Evolutionary conservation across 2,329 filamentous ascomycete genomes (phyloP).

Genomic region (Paramyrothecium roridum): DNA sequence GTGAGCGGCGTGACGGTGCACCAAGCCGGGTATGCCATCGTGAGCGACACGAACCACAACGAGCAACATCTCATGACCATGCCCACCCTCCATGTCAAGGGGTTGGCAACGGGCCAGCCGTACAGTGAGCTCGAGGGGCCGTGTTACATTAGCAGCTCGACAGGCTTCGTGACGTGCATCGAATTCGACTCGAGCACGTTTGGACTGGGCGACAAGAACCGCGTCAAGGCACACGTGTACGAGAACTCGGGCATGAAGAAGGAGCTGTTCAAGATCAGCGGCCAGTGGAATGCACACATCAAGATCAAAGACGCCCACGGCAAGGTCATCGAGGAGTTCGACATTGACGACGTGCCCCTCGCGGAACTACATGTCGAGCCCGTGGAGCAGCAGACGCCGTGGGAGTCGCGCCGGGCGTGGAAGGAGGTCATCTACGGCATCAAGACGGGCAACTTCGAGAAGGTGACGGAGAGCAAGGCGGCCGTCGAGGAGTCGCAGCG

Average conservation of each 20-base stretch:
- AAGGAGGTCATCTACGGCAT: slow-evolving; percentile 71
- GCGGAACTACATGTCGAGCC: slow-evolving; percentile 7
- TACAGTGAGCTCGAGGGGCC: slow-evolving; percentile 6
- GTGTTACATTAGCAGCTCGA: slow-evolving; percentile 5
- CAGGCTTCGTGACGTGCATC: slow-evolving; percentile 3
- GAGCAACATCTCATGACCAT: slow-evolving; percentile 6
- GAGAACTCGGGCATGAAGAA: not conserved
- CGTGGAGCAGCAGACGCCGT: slow-evolving; percentile 69
- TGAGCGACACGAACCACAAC: not conserved
- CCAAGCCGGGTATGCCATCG: slow-evolving; percentile 3
- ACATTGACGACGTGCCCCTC: slow-evolving; percentile 37
- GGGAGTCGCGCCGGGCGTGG: slow-evolving; percentile 82
- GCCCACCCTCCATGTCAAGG: slow-evolving; percentile 3
- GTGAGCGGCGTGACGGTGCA: slow-evolving; percentile 1
- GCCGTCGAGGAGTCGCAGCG: slow-evolving; percentile 82
- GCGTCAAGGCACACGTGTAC: not conserved
- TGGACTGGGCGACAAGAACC: slow-evolving; percentile 2
- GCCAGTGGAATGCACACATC: slow-evolving; percentile 5
- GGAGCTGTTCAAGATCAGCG: not conserved
- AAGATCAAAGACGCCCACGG: slow-evolving; percentile 29
- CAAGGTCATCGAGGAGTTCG: slow-evolving; percentile 29
- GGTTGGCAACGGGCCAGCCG: slow-evolving; percentile 2
- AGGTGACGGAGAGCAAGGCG: slow-evolving; percentile 67
- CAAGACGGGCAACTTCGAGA: slow-evolving; percentile 69
- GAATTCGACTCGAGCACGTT: slow-evolving; percentile 1